Evolutionary conservation across 495 filamentous ascomycete genomes (phyloP).

Genomic region (Hypomontagnella submonticulosa): DNA sequence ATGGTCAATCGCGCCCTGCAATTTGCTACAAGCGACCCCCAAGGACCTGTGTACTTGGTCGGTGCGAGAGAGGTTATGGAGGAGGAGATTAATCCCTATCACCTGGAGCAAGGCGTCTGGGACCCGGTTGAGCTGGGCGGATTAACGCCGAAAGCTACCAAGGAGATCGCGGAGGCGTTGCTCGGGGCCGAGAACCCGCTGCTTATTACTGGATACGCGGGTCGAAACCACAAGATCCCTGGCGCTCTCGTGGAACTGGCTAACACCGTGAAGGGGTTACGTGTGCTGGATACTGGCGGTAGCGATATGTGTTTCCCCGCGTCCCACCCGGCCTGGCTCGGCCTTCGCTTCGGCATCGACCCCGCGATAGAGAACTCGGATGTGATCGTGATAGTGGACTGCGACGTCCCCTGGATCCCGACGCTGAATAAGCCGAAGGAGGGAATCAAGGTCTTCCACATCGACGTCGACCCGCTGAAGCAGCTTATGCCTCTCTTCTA

Average conservation of each 20-base stretch:
- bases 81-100: constrained; percentile 86
- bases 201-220: constrained; percentile 84
- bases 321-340: constrained; percentile 75
- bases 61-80: constrained; percentile 93
- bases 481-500: constrained; percentile 89
- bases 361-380: constrained; percentile 80
- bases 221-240: constrained; percentile 77
- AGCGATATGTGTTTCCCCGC: constrained; percentile 97
- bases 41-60: constrained; percentile 87
- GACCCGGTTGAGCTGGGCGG: constrained; percentile 79
- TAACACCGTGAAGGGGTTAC: constrained; percentile 78
- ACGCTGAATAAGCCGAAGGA: constrained; percentile 68
- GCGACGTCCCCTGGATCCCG: constrained; percentile 76
- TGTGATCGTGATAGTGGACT: constrained; percentile 86
- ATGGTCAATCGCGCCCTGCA: constrained; percentile 91
- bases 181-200: constrained; percentile 79
- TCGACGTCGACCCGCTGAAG: constrained; percentile 89
- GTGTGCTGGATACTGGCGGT: constrained; percentile 89
- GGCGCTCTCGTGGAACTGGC: constrained; percentile 80
- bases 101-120: constrained; percentile 79
- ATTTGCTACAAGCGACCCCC: constrained; percentile 82
- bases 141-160: constrained; percentile 71
- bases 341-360: constrained; percentile 80
- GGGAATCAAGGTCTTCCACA: constrained; percentile 77
- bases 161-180: constrained; percentile 76